phyloP scores from a whole-genome alignment of 768 basidiomycete genomes.

The Hydnomerulius pinastri region DNA sequence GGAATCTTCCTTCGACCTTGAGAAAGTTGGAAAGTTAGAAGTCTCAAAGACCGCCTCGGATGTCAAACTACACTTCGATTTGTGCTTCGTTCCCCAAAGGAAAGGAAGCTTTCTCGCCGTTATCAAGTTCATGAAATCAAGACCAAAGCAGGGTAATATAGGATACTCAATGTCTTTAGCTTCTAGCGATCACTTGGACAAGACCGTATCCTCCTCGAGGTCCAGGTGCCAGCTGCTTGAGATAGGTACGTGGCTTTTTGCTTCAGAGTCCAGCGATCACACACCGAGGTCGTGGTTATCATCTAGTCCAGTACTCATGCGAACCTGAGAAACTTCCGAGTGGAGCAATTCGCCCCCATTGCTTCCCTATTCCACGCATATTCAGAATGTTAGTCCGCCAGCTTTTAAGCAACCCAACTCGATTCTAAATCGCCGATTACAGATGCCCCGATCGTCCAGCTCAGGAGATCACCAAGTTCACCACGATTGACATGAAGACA shows the following conservation, averaged over 20 bases:
- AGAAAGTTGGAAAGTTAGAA: constrained; percentile 2
- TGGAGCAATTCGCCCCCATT: constrained; percentile 44
- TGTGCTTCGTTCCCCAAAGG: neutral
- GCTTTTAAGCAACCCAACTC: constrained; percentile 1
- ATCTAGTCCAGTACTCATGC: constrained; percentile 64
- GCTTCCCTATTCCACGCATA: constrained; percentile 74
- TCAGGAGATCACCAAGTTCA: constrained; percentile 67
- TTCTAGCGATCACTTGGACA: neutral
- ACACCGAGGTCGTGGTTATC: constrained; percentile 3
- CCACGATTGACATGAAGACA: constrained; percentile 47
- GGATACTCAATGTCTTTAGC: neutral
- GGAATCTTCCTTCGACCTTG: constrained; percentile 19
- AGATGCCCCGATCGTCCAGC: constrained; percentile 71
- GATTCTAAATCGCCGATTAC: constrained; percentile 9
- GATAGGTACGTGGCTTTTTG: constrained; percentile 38
- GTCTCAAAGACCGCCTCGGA: neutral
- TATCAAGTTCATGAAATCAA: too few relatives aligned
- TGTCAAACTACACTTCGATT: neutral
- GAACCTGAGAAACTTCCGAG: constrained; percentile 34
- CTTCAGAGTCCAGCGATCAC: neutral
- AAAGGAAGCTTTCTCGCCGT: neutral
- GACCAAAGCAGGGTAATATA: too few relatives aligned
- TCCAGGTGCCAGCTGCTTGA: constrained; percentile 63
- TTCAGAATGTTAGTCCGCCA: constrained; percentile 61
- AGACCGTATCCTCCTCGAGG: neutral